Conservation (phyloP, 306 rosid species). For the Luffa acutangula region DNA sequence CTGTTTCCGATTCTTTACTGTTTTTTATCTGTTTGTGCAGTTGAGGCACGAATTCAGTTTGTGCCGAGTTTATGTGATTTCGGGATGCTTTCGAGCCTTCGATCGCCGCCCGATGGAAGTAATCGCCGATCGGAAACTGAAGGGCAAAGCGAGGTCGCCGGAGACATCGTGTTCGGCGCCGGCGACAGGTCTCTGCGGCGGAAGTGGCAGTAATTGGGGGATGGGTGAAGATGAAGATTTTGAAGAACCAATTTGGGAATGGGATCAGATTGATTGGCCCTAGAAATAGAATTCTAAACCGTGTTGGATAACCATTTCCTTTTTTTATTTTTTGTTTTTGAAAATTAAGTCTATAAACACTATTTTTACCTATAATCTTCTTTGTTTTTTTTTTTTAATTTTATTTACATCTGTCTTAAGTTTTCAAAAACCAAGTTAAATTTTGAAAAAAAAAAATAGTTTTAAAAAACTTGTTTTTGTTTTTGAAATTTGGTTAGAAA, state of each 20-base stretch:
- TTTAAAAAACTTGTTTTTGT: no score
- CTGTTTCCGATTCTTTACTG: neutral
- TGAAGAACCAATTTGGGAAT: neutral
- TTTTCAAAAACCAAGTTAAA: no score
- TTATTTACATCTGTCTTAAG: no score
- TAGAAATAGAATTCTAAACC: neutral
- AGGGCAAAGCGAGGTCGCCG: neutral
- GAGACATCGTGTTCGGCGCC: neutral
- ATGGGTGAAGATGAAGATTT: neutral
- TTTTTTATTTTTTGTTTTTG: no score
- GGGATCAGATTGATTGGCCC: neutral
- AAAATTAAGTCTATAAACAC: no score
- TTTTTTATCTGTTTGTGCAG: conserved; percentile 17
- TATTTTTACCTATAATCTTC: no score
- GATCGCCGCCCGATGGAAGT: conserved; percentile 54
- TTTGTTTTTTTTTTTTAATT: no score
- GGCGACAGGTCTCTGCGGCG: neutral
- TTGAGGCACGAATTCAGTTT: conserved; percentile 72
- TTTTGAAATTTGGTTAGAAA: no score
- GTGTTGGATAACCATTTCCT: no score
- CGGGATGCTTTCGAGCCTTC: conserved; percentile 68
- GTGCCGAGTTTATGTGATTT: conserved; percentile 65
- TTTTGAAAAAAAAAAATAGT: no score
- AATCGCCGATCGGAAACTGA: neutral
- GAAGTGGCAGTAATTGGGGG: neutral